phyloP scores from a whole-genome alignment of 23 red algal genomes.

The Gracilaria caudata region DNA sequence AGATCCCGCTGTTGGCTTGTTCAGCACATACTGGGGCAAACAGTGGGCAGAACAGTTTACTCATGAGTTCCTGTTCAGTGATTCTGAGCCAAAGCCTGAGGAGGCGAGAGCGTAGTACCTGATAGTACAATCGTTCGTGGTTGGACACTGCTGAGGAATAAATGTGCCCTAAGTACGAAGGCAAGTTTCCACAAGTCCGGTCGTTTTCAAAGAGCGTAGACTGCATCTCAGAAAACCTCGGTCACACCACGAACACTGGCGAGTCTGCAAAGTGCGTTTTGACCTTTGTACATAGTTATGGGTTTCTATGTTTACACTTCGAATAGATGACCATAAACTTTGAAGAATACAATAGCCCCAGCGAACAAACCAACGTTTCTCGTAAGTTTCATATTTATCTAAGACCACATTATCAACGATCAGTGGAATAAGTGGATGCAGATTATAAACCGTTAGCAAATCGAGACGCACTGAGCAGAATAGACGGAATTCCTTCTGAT shows the following conservation, averaged over 20 bases:
- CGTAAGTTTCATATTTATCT: conserved; percentile 55
- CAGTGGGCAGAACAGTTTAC: conserved; percentile 86
- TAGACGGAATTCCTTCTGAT: neutral
- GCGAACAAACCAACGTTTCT: conserved; percentile 43
- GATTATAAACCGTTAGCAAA: neutral
- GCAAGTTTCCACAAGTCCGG: no score
- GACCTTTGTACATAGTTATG: neutral
- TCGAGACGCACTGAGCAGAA: neutral
- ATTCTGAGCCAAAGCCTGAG: conserved; percentile 23
- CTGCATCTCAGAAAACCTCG: no score
- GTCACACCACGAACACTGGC: no score
- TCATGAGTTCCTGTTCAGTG: conserved; percentile 93
- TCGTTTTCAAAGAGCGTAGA: no score
- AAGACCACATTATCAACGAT: neutral
- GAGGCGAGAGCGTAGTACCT: neutral
- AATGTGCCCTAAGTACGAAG: no score
- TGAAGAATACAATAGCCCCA: conserved; percentile 31
- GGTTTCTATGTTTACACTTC: conserved; percentile 33
- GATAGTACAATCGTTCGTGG: neutral
- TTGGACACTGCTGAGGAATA: no score
- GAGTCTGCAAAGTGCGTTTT: neutral
- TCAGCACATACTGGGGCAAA: conserved; percentile 86
- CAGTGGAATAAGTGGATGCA: neutral
- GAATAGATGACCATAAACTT: conserved; percentile 45
- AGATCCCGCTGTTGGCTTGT: conserved; percentile 88